A percentile compares a stretch with the other conserved stretches of the same genome.
Conservation (phyloP, 2,329 filamentous ascomycete species). For the Xylariaceae sp. region DNA sequence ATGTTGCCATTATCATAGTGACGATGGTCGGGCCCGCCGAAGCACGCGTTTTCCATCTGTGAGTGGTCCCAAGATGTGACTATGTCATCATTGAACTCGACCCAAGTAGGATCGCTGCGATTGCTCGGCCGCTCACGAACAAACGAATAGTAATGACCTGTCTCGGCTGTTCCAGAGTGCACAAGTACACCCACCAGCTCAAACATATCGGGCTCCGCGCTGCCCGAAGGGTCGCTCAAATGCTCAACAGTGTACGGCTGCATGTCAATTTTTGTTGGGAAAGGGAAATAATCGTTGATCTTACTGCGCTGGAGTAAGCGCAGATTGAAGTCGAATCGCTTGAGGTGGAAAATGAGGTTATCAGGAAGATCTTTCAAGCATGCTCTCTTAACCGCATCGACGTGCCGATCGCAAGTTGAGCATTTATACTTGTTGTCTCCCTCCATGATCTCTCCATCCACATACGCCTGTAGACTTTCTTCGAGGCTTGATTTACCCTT, state of each 20-base stretch:
- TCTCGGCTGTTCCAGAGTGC: conserved; percentile 86
- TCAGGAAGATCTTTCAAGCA: conserved; percentile 90
- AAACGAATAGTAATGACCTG: conserved; percentile 96
- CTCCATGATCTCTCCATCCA: conserved; percentile 93
- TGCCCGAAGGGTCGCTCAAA: conserved; percentile 57
- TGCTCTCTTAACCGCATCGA: conserved; percentile 88
- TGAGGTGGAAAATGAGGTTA: conserved; percentile 92
- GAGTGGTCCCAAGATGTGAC: conserved; percentile 70
- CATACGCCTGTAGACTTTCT: conserved; percentile 90
- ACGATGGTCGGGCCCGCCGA: conserved; percentile 63
- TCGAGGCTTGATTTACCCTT: conserved; percentile 80
- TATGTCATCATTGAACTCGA: conserved; percentile 90
- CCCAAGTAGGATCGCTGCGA: conserved; percentile 54
- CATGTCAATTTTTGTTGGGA: conserved; percentile 80
- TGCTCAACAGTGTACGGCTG: conserved; percentile 83
- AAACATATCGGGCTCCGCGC: conserved; percentile 66
- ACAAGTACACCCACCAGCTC: conserved; percentile 94
- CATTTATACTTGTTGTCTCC: conserved; percentile 99
- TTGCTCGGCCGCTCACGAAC: conserved; percentile 69
- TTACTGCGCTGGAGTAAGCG: conserved; percentile 76
- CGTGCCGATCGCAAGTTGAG: conserved; percentile 78
- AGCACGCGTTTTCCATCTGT: conserved; percentile 70
- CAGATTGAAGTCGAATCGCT: conserved; percentile 78
- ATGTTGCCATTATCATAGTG: conserved; percentile 42
- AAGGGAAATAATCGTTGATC: conserved; percentile 92